Evolutionary conservation across 2,329 filamentous ascomycete genomes (phyloP).

Genomic region (Parascedosporium putredinis): DNA sequence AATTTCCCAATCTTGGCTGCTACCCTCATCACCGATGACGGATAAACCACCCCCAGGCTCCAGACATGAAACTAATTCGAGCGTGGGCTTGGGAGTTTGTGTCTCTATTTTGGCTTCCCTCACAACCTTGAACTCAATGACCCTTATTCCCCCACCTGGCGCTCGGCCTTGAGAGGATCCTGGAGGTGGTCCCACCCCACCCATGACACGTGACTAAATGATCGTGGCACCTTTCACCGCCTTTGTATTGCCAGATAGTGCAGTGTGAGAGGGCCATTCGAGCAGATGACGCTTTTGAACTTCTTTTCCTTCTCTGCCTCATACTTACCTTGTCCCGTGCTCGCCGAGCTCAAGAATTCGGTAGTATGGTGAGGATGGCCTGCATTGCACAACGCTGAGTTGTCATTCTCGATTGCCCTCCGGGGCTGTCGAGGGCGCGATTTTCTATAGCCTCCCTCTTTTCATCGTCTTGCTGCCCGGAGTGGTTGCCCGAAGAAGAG

Average conservation of each 20-base stretch:
- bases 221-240: not conserved
- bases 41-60: no score
- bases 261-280: no score
- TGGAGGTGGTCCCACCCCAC: no score
- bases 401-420: slow-evolving; percentile 39
- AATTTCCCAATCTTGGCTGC: no score
- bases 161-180: no score
- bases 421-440: slow-evolving; percentile 38
- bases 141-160: no score
- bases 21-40: no score
- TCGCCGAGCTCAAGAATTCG: slow-evolving; percentile 32
- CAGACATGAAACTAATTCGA: no score
- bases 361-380: slow-evolving; percentile 30
- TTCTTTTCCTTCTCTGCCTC: slow-evolving; percentile 26
- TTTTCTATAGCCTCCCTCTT: slow-evolving; percentile 28
- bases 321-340: slow-evolving; percentile 41
- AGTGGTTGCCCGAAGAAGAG: slow-evolving; percentile 5
- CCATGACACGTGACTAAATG: not conserved
- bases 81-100: no score
- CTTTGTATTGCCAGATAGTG: not conserved
- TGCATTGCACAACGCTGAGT: slow-evolving; percentile 45
- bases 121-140: no score
- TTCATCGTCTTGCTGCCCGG: slow-evolving; percentile 4
- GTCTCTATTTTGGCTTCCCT: no score
- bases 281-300: not conserved